A percentile compares a stretch with the other conserved stretches of the same genome.
Evolutionary conservation across 768 basidiomycete species (phyloP).

Genomic region (Suillus occidentalis): DNA sequence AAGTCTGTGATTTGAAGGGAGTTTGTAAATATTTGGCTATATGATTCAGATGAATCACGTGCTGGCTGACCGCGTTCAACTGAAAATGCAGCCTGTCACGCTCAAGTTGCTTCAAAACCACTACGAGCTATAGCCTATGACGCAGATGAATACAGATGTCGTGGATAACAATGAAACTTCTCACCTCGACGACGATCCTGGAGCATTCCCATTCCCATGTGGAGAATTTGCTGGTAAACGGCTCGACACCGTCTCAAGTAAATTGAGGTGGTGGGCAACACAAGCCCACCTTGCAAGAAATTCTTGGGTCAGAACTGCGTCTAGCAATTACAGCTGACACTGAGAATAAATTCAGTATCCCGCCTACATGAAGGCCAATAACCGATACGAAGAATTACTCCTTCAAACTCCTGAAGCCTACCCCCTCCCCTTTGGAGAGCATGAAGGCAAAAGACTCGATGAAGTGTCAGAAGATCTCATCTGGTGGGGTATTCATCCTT

Average conservation of each 20-base stretch:
- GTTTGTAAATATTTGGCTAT: too few relatives aligned
- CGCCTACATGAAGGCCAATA: conserved; percentile 8
- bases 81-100: neutral
- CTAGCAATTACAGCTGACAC: neutral
- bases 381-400: conserved; percentile 20
- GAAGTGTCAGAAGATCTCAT: conserved; percentile 15
- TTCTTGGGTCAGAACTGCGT: conserved; percentile 16
- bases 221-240: neutral
- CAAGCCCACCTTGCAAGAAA: neutral
- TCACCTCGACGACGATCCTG: conserved; percentile 12
- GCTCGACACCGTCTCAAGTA: neutral
- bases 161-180: neutral
- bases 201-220: conserved; percentile 19
- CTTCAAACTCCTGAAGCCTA: conserved; percentile 13
- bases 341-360: conserved; percentile 14
- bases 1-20: neutral
- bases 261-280: conserved; percentile 12
- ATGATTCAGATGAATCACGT: neutral
- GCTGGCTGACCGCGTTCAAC: neutral
- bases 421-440: conserved; percentile 6
- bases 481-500: conserved; percentile 15
- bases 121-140: neutral
- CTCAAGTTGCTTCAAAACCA: neutral
- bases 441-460: conserved; percentile 7
- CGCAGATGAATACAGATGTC: neutral